Evolutionary conservation across 2,329 filamentous ascomycete genomes (phyloP).

Genomic region (Scorias spongiosa): DNA sequence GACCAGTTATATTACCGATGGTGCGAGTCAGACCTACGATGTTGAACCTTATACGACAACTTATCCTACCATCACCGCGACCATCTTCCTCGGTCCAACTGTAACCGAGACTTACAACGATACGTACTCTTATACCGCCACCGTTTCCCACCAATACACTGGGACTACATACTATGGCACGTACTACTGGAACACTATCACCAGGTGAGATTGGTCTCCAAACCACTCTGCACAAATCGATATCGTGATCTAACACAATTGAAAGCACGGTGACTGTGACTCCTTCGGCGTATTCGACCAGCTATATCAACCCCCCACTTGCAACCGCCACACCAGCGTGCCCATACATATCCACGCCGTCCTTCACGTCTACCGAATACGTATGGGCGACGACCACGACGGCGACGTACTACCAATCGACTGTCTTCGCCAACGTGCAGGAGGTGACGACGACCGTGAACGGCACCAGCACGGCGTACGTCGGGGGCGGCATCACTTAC

Average conservation of each 20-base stretch:
- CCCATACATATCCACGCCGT: background rate
- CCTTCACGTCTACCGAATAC: background rate
- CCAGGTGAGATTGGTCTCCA: background rate
- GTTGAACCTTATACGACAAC: background rate
- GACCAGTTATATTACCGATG: background rate
- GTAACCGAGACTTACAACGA: background rate
- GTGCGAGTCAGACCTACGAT: background rate
- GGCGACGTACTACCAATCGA: background rate
- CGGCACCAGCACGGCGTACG: background rate
- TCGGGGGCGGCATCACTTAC: background rate
- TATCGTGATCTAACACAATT: background rate
- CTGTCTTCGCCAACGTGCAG: background rate
- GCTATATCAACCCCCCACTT: background rate
- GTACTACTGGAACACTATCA: background rate
- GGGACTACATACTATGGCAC: background rate
- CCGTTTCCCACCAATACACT: background rate
- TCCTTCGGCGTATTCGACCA: background rate
- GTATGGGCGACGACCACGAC: background rate
- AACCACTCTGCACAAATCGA: background rate
- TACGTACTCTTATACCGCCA: background rate
- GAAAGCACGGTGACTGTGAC: background rate
- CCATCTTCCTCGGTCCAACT: background rate
- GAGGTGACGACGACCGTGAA: background rate
- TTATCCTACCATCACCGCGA: background rate
- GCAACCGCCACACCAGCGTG: background rate